These are phyloP conservation scores for Cystobasidium pallidum DNA, from an alignment of 1,284 basidiomycete genomes.

Conservation along the genomic window DNA sequence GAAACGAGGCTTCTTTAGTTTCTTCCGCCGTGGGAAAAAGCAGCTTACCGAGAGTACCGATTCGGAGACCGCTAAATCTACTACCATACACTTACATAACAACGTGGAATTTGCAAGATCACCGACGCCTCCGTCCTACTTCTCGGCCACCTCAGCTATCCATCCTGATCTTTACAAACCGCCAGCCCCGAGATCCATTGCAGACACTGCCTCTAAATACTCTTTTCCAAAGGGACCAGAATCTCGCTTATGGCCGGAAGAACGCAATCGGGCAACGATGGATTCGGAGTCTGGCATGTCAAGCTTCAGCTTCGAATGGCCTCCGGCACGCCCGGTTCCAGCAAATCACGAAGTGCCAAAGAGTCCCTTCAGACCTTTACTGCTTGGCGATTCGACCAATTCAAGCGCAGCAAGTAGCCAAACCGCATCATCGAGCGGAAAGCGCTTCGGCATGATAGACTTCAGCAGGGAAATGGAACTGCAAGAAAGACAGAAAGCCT, in stretches of 20 bases:
- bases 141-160: neutral
- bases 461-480: conserved; percentile 12
- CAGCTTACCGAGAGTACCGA: neutral
- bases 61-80: neutral
- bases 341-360: conserved; percentile 1
- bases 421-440: conserved; percentile 10
- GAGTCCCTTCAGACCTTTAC: conserved; percentile 13
- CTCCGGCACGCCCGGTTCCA: conserved; percentile 8
- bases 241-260: conserved; percentile 15
- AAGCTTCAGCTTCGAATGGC: conserved; percentile 21
- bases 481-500: conserved; percentile 30
- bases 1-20: conserved; percentile 34
- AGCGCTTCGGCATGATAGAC: conserved; percentile 13
- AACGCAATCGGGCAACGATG: neutral
- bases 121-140: conserved; percentile 39
- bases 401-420: conserved; percentile 18
- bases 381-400: conserved; percentile 7
- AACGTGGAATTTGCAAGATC: conserved; percentile 28
- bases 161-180: conserved; percentile 28
- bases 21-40: conserved; percentile 14
- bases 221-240: conserved; percentile 29
- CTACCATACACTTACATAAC: conserved; percentile 14
- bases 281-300: conserved; percentile 10
- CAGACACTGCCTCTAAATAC: conserved; percentile 15
- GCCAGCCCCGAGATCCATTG: neutral